Percentiles rank a stretch among this genome's conserved stretches.
Conservation (phyloP, 345 rosid genomes). For the Hibiscus mutabilis region DNA sequence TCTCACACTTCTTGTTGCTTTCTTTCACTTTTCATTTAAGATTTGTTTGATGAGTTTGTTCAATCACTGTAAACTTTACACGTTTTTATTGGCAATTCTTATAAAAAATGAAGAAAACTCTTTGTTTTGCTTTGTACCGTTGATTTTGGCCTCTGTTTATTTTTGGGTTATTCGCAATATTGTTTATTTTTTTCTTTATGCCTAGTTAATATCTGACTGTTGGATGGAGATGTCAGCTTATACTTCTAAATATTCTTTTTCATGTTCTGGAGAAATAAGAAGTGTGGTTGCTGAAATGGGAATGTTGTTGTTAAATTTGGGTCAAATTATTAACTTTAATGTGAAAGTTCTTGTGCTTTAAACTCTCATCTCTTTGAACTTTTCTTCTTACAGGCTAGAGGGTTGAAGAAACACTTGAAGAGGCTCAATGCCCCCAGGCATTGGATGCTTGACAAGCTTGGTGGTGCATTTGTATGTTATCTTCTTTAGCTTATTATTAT, state of each 20-base stretch:
- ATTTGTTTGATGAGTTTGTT: too few relatives aligned
- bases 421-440: too few relatives aligned
- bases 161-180: background rate
- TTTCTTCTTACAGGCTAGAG: conserved; percentile 60
- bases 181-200: background rate
- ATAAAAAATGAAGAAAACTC: background rate
- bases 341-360: background rate
- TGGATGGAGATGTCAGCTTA: background rate
- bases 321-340: background rate
- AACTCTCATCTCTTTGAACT: background rate
- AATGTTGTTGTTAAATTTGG: background rate
- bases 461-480: conserved; percentile 57
- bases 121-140: background rate
- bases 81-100: background rate
- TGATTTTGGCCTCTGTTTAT: background rate
- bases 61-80: too few relatives aligned
- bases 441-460: too few relatives aligned
- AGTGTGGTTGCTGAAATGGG: too few relatives aligned
- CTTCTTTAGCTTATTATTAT: background rate
- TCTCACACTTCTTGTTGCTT: too few relatives aligned
- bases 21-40: too few relatives aligned
- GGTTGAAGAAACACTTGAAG: conserved; percentile 60
- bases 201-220: background rate
- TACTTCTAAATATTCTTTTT: too few relatives aligned
- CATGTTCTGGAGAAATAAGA: too few relatives aligned